Conservation (phyloP, 257 asterid species). For the Vinca minor region DNA sequence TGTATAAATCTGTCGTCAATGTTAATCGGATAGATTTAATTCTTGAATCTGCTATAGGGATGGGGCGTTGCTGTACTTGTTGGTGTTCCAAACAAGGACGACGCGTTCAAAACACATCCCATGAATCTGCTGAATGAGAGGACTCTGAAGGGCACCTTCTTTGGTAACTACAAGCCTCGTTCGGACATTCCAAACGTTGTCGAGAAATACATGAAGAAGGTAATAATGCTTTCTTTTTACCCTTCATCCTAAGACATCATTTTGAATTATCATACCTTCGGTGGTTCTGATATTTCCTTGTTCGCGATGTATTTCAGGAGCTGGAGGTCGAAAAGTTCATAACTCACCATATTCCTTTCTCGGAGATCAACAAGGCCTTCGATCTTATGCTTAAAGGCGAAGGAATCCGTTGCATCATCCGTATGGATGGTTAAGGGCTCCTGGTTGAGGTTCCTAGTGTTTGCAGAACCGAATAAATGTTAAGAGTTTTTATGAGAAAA, state of each 20-base stretch:
- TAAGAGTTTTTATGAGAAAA: not conserved
- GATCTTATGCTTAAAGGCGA: slow-evolving; percentile 36
- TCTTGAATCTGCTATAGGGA: slow-evolving; percentile 37
- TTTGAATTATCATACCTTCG: not conserved
- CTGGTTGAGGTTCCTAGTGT: not conserved
- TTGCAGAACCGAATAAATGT: not conserved
- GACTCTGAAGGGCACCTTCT: slow-evolving; percentile 79
- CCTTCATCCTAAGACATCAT: not conserved
- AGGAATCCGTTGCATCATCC: slow-evolving; percentile 32
- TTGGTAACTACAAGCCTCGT: slow-evolving; percentile 82
- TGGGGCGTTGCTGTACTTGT: slow-evolving; percentile 96
- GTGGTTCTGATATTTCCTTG: not conserved
- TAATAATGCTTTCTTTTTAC: not conserved
- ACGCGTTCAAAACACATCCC: slow-evolving; percentile 63
- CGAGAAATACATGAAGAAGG: slow-evolving; percentile 71
- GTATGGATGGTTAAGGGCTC: slow-evolving; percentile 12
- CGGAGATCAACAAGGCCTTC: slow-evolving; percentile 38
- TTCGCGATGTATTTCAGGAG: slow-evolving; percentile 13
- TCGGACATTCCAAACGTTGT: slow-evolving; percentile 62
- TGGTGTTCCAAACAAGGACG: slow-evolving; percentile 76
- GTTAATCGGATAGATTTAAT: too few species aligned
- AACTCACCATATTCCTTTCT: slow-evolving; percentile 29
- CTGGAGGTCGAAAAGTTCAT: slow-evolving; percentile 38
- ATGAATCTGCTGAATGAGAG: too few species aligned
- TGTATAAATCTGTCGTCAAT: not conserved